Evolutionary conservation across 345 rosid genomes (phyloP).

Genomic region (Cochlearia excelsa): DNA sequence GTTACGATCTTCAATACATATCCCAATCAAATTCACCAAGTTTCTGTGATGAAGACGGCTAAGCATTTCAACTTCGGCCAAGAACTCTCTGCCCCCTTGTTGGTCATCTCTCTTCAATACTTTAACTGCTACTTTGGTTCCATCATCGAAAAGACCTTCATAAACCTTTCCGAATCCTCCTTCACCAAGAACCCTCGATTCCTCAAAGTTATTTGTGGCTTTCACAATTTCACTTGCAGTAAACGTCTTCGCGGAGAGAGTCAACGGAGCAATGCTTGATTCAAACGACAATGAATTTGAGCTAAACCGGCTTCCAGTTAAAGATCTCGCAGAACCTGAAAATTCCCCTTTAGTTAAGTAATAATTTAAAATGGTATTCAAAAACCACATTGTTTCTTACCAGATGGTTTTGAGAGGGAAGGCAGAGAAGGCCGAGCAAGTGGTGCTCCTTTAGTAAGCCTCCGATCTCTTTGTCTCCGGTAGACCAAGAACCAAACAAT

Average conservation of each 20-base stretch:
- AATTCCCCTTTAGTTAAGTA: constrained; percentile 3
- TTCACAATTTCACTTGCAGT: constrained; percentile 65
- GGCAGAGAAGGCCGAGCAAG: constrained; percentile 46
- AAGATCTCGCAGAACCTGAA: constrained; percentile 63
- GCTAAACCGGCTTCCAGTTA: constrained; percentile 62
- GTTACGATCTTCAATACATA: constrained; percentile 75
- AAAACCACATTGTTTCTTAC: constrained; percentile 29
- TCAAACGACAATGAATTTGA: constrained; percentile 78
- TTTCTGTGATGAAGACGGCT: constrained; percentile 97
- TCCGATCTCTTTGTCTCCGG: constrained; percentile 38
- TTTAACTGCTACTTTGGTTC: constrained; percentile 84
- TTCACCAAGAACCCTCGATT: constrained; percentile 76
- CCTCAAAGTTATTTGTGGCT: constrained; percentile 74
- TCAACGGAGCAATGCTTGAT: constrained; percentile 72
- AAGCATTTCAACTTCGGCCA: constrained; percentile 98
- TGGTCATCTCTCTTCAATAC: constrained; percentile 91
- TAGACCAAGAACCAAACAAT: constrained; percentile 58
- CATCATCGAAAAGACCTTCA: constrained; percentile 78
- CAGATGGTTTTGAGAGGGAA: constrained; percentile 69
- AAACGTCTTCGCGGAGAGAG: constrained; percentile 88
- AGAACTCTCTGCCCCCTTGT: constrained; percentile 87
- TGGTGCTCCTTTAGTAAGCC: constrained; percentile 37
- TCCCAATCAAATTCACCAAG: constrained; percentile 87
- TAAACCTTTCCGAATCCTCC: constrained; percentile 95
- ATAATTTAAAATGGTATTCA: background rate